Conservation (phyloP, 345 rosid species). For the Salix arbutifolia region DNA sequence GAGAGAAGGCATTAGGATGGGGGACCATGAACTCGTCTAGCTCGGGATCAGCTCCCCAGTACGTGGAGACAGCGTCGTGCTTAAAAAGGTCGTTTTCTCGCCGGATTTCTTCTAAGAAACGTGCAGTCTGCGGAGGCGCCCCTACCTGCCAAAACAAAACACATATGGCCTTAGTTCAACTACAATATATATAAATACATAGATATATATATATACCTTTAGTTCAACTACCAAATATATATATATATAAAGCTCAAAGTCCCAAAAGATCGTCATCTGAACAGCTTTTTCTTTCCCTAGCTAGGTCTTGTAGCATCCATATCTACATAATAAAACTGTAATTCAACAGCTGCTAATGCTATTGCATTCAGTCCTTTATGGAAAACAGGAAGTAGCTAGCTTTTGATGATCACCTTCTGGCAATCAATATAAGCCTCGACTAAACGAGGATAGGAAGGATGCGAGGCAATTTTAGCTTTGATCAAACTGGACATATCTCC, state of each 20-base stretch:
- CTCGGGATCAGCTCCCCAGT: constrained; percentile 82
- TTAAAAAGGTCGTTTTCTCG: constrained; percentile 40
- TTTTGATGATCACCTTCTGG: constrained; percentile 64
- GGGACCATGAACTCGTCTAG: constrained; percentile 95
- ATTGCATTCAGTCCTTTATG: not conserved
- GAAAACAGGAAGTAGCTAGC: not conserved
- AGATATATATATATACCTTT: too few species aligned
- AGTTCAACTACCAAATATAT: too few species aligned
- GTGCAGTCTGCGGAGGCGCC: constrained; percentile 77
- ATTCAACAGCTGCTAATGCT: not conserved
- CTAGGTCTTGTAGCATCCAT: not conserved
- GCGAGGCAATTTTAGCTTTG: constrained; percentile 77
- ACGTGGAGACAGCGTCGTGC: constrained; percentile 38
- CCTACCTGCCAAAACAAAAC: constrained; percentile 53
- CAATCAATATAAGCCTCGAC: constrained; percentile 85
- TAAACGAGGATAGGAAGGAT: constrained; percentile 82
- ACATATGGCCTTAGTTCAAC: not conserved
- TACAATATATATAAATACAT: too few species aligned
- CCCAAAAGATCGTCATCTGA: too few species aligned
- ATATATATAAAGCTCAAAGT: too few species aligned
- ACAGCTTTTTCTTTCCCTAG: not conserved
- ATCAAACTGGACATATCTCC: constrained; percentile 42
- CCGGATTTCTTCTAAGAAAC: constrained; percentile 61
- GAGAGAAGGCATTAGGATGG: not conserved
- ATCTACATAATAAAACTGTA: not conserved